These are phyloP conservation scores for Aegilops umbellulata DNA, from an alignment of 176 grass and related monocot species.

Conservation along the genomic window DNA sequence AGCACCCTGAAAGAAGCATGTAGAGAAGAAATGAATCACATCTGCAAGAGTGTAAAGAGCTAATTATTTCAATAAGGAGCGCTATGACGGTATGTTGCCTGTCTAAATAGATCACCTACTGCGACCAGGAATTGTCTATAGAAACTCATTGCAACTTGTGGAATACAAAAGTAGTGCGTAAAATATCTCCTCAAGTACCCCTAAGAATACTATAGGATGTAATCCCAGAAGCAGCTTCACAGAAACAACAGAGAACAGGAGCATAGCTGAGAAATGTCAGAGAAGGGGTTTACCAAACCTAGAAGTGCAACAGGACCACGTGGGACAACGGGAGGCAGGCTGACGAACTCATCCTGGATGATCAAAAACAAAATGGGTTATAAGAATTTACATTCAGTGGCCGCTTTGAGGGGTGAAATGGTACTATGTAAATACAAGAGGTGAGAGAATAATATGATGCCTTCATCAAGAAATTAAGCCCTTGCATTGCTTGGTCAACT, in stretches of 20 bases:
- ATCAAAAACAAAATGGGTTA: neutral
- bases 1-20: slow-evolving; percentile 58
- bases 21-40: neutral
- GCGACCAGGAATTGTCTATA: neutral
- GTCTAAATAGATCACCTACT: neutral
- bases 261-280: neutral
- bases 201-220: neutral
- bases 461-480: neutral
- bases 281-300: slow-evolving; percentile 80
- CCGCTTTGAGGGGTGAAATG: neutral
- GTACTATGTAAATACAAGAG: neutral
- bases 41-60: neutral
- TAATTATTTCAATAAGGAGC: neutral
- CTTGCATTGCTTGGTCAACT: neutral
- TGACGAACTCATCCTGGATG: slow-evolving; percentile 83
- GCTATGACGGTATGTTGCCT: neutral
- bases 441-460: neutral
- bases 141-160: neutral
- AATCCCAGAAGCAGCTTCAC: neutral
- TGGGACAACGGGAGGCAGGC: slow-evolving; percentile 73
- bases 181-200: neutral
- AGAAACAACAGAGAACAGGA: neutral
- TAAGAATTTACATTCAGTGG: neutral
- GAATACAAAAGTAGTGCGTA: neutral
- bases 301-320: slow-evolving; percentile 82